Evolutionary conservation across 192 early-diverging fungal genomes (phyloP).

Genomic region (Backusella psychrophila): DNA sequence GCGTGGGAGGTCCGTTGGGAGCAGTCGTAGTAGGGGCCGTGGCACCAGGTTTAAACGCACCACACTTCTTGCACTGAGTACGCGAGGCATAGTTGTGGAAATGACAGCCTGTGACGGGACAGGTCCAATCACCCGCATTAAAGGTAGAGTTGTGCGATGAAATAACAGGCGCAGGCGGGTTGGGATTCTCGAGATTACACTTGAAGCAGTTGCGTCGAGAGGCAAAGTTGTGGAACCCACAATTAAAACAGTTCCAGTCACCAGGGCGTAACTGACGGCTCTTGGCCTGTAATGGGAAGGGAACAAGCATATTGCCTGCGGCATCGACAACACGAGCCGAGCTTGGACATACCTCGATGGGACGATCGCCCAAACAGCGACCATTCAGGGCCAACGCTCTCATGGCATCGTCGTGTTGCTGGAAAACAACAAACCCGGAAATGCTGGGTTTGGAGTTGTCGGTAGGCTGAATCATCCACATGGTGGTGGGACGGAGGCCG

Average conservation of each 20-base stretch:
- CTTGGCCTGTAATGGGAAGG: slow-evolving; percentile 53
- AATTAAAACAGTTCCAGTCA: slow-evolving; percentile 74
- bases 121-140: slow-evolving; percentile 64
- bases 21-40: background rate
- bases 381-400: slow-evolving; percentile 61
- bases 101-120: slow-evolving; percentile 52
- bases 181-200: slow-evolving; percentile 58
- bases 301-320: slow-evolving; percentile 48
- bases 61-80: slow-evolving; percentile 54
- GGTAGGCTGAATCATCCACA: slow-evolving; percentile 61
- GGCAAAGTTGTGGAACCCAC: slow-evolving; percentile 74
- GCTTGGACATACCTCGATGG: slow-evolving; percentile 63
- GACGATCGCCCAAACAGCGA: slow-evolving; percentile 52
- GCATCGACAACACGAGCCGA: slow-evolving; percentile 59
- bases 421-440: slow-evolving; percentile 62
- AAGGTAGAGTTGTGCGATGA: slow-evolving; percentile 21
- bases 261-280: slow-evolving; percentile 50
- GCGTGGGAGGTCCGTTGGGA: background rate
- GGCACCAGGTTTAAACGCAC: slow-evolving; percentile 39
- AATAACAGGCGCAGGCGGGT: slow-evolving; percentile 17
- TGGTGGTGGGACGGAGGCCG: slow-evolving; percentile 48
- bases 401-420: slow-evolving; percentile 65
- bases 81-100: slow-evolving; percentile 68
- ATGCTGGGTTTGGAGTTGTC: slow-evolving; percentile 62
- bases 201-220: slow-evolving; percentile 62